Evolutionary conservation across 2,329 filamentous ascomycete species (phyloP).

Genomic region (Cladosporium sp.): DNA sequence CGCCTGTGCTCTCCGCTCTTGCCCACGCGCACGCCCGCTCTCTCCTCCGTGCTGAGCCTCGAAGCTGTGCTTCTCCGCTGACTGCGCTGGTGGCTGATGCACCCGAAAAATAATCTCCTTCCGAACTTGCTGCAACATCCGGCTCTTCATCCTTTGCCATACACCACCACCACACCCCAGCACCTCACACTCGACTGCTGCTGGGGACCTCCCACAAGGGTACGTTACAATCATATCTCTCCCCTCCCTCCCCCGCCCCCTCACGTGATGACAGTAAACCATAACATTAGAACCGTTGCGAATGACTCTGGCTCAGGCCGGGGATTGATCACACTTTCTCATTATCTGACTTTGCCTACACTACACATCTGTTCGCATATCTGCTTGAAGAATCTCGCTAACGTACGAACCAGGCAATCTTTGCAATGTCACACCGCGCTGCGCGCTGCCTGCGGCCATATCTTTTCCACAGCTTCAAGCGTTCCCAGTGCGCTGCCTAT

Average conservation of each 20-base stretch:
- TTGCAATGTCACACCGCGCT: constrained; percentile 45
- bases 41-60: background rate
- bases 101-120: background rate
- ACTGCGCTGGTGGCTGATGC: background rate
- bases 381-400: background rate
- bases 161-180: constrained; percentile 7
- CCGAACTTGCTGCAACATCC: background rate
- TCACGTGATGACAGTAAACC: constrained; percentile 18
- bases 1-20: background rate
- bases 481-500: constrained; percentile 39
- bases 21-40: background rate
- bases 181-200: constrained; percentile 9
- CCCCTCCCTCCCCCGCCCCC: background rate
- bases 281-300: constrained; percentile 65
- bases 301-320: constrained; percentile 55
- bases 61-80: constrained; percentile 6
- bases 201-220: constrained; percentile 12
- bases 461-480: constrained; percentile 44
- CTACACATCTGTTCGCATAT: background rate
- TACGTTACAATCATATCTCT: background rate
- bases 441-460: constrained; percentile 55
- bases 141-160: background rate
- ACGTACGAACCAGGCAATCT: constrained; percentile 11
- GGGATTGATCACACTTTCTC: constrained; percentile 52
- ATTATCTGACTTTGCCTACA: constrained; percentile 53